Evolutionary conservation across 345 rosid species (phyloP).

Genomic region (Eucalyptus sp.): DNA sequence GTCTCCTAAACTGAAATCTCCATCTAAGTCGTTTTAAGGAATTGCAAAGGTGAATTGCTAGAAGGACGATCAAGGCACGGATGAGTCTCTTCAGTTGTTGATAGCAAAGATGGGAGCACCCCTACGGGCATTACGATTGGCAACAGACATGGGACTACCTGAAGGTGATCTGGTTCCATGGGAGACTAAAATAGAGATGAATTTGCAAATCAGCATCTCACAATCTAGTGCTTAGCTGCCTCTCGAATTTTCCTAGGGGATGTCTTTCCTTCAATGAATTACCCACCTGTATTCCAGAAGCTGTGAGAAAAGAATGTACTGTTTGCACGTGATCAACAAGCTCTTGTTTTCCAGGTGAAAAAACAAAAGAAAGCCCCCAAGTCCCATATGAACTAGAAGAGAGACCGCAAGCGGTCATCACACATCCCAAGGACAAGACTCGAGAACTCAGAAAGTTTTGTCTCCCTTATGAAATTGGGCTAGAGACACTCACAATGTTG

Average conservation of each 20-base stretch:
- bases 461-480: background rate
- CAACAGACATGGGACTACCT: background rate
- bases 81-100: background rate
- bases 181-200: background rate
- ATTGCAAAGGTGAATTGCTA: background rate
- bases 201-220: background rate
- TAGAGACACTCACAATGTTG: background rate
- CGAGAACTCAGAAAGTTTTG: background rate
- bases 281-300: background rate
- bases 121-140: background rate
- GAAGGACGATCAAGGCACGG: background rate
- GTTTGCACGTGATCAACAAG: background rate
- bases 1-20: background rate
- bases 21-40: background rate
- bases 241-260: background rate
- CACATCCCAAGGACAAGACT: background rate
- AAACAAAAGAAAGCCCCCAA: background rate
- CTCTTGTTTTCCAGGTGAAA: background rate
- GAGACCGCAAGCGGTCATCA: background rate
- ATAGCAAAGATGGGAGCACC: background rate
- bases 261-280: background rate
- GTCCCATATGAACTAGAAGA: background rate
- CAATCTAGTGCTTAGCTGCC: background rate
- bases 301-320: background rate
- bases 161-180: background rate